Conservation (phyloP, 257 asterid genomes). For the Lithospermum erythrorhizon region DNA sequence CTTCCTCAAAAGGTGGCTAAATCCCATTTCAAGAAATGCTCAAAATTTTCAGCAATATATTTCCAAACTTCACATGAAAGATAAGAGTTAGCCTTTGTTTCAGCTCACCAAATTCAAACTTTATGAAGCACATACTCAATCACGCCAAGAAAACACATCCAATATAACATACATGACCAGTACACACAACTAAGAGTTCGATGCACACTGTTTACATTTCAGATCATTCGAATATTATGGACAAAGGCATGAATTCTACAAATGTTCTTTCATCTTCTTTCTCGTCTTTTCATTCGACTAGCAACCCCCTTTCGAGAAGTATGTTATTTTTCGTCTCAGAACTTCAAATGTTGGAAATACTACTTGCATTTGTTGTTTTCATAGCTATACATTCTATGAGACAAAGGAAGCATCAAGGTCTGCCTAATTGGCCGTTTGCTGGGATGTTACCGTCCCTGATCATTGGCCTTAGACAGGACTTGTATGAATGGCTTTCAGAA, state of each 20-base stretch:
- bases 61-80: not conserved
- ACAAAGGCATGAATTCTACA: not conserved
- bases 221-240: slow-evolving; percentile 31
- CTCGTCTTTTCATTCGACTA: not conserved
- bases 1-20: not conserved
- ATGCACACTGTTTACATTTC: slow-evolving; percentile 22
- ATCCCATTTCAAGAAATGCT: slow-evolving; percentile 16
- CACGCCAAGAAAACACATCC: slow-evolving; percentile 41
- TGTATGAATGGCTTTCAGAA: slow-evolving; percentile 70
- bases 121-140: slow-evolving; percentile 10
- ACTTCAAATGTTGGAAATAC: slow-evolving; percentile 49
- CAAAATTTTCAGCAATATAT: not conserved
- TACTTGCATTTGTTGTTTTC: slow-evolving; percentile 43
- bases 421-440: slow-evolving; percentile 65
- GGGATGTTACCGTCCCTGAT: slow-evolving; percentile 87
- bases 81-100: slow-evolving; percentile 15
- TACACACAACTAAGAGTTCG: slow-evolving; percentile 24
- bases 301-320: not conserved
- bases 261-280: slow-evolving; percentile 12
- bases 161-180: slow-evolving; percentile 21
- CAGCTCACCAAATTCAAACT: slow-evolving; percentile 42
- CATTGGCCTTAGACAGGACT: slow-evolving; percentile 37
- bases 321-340: slow-evolving; percentile 19
- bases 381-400: slow-evolving; percentile 35
- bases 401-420: slow-evolving; percentile 37